Percentiles rank a stretch among this genome's conserved stretches.
These are phyloP conservation scores for Metrosideros polymorpha DNA, from an alignment of 441 rosid species.

Conservation along the genomic window DNA sequence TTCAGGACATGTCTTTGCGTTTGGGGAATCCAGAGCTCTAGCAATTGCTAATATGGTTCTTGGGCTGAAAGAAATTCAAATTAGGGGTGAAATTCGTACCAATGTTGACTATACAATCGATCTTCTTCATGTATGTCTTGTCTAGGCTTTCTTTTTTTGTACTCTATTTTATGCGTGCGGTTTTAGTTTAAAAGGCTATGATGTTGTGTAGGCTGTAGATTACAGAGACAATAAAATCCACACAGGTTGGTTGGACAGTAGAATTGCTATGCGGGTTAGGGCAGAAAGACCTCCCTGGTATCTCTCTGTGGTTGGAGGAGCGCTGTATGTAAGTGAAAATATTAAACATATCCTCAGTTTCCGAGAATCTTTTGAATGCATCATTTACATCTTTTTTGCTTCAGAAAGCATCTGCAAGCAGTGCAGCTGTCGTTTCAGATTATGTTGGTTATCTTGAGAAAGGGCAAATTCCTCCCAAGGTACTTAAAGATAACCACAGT, in stretches of 20 bases:
- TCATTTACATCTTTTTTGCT: constrained; percentile 10
- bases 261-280: constrained; percentile 99
- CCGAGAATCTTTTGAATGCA: neutral
- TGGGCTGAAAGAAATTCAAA: constrained; percentile 99
- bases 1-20: constrained; percentile 95
- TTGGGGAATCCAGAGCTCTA: constrained; percentile 97
- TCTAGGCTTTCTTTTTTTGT: neutral
- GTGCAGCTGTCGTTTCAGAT: constrained; percentile 97
- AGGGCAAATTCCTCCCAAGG: constrained; percentile 99
- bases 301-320: constrained; percentile 99
- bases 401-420: constrained; percentile 97
- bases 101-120: constrained; percentile 98
- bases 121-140: constrained; percentile 74
- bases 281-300: constrained; percentile 99
- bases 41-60: constrained; percentile 99
- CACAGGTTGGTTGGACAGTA: constrained; percentile 99
- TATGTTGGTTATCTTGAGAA: constrained; percentile 97
- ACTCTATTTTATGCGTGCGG: neutral
- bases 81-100: constrained; percentile 97
- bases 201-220: constrained; percentile 72
- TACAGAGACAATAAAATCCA: constrained; percentile 97
- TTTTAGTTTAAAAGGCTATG: constrained; percentile 6
- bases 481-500: constrained; percentile 10
- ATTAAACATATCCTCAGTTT: neutral
- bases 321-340: constrained; percentile 68